A percentile compares a stretch with the other conserved stretches of the same genome.
Conservation (phyloP, 805 yeast genomes). For the Priceomyces melissophilus region DNA sequence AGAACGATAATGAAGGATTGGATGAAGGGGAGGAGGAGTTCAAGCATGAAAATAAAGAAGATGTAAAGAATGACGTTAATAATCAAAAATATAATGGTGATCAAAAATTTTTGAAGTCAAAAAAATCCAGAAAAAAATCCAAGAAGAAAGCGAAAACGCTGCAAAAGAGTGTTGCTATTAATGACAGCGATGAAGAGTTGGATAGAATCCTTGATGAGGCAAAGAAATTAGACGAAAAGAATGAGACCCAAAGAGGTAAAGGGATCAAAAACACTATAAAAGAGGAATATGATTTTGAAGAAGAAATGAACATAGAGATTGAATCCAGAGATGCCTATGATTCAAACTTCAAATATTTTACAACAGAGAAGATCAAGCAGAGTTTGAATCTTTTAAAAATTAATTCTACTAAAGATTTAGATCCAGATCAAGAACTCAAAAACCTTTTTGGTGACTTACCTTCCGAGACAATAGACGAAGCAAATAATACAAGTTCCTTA, state of each 20-base stretch:
- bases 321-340: slow-evolving; percentile 36
- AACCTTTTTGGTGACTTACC: slow-evolving; percentile 70
- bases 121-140: slow-evolving; percentile 19
- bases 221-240: slow-evolving; percentile 20
- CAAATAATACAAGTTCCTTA: slow-evolving; percentile 68
- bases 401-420: slow-evolving; percentile 49
- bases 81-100: background rate
- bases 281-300: slow-evolving; percentile 23
- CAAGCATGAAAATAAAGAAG: background rate
- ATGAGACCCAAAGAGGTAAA: background rate
- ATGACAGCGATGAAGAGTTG: slow-evolving; percentile 54
- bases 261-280: slow-evolving; percentile 11
- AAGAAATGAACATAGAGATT: slow-evolving; percentile 19
- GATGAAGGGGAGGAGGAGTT: slow-evolving; percentile 11
- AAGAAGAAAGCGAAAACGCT: slow-evolving; percentile 7
- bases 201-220: slow-evolving; percentile 51
- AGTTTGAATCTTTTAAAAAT: slow-evolving; percentile 42
- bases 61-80: background rate
- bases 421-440: slow-evolving; percentile 73
- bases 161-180: slow-evolving; percentile 3
- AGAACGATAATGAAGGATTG: slow-evolving; percentile 18
- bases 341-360: slow-evolving; percentile 45
- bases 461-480: slow-evolving; percentile 65
- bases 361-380: slow-evolving; percentile 40
- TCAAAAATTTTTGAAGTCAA: slow-evolving; percentile 20